A percentile compares a stretch with the other conserved stretches of the same genome.
phyloP scores from a whole-genome alignment of 2,329 filamentous ascomycete species.

The Nemania abortiva region DNA sequence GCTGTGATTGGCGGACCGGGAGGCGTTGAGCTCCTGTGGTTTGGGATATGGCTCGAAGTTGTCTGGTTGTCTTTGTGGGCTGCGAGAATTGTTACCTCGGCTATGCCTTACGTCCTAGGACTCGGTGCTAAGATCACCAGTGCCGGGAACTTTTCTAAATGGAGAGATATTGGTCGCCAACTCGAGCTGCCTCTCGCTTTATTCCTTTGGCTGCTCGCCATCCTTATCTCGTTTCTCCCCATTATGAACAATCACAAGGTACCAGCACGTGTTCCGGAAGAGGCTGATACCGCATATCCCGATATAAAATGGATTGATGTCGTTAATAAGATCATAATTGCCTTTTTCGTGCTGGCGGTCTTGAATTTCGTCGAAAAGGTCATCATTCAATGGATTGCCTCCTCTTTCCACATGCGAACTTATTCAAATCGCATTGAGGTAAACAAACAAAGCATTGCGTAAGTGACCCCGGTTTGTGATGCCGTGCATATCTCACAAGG shows the following conservation, averaged over 20 bases:
- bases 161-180: slow-evolving; percentile 87
- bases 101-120: slow-evolving; percentile 62
- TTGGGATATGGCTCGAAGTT: slow-evolving; percentile 94
- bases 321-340: slow-evolving; percentile 87
- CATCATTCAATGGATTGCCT: slow-evolving; percentile 93
- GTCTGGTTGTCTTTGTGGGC: slow-evolving; percentile 94
- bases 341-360: slow-evolving; percentile 81
- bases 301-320: slow-evolving; percentile 77
- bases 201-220: slow-evolving; percentile 92
- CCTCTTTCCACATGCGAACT: slow-evolving; percentile 90
- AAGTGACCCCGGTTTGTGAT: slow-evolving; percentile 61
- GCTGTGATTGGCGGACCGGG: slow-evolving; percentile 73
- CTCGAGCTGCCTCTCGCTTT: slow-evolving; percentile 87
- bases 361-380: slow-evolving; percentile 94
- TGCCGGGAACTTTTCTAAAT: slow-evolving; percentile 91
- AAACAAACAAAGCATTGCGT: slow-evolving; percentile 87
- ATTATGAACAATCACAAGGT: slow-evolving; percentile 75
- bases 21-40: slow-evolving; percentile 86
- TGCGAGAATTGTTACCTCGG: slow-evolving; percentile 66
- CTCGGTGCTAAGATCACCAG: slow-evolving; percentile 76
- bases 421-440: slow-evolving; percentile 91
- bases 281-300: slow-evolving; percentile 60
- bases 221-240: slow-evolving; percentile 86
- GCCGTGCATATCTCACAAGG: slow-evolving; percentile 69
- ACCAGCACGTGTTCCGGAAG: slow-evolving; percentile 49